Percentiles rank a stretch among this genome's conserved stretches.
phyloP scores from a whole-genome alignment of 208 protist species.

The Acanthamoeba sp. region DNA sequence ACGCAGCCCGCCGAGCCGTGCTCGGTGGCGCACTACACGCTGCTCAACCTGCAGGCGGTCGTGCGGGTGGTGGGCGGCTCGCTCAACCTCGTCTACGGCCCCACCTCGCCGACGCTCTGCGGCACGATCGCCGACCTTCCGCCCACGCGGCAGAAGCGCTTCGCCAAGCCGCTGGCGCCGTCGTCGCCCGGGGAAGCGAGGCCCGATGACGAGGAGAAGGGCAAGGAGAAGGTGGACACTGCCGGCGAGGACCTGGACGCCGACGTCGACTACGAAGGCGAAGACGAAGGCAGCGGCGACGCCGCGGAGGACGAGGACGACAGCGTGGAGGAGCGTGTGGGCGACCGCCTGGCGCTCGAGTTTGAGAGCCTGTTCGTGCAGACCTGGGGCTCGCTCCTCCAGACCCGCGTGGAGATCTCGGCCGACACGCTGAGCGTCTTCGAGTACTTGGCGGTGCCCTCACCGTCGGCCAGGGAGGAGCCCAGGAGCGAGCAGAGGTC shows the following conservation, averaged over 20 bases:
- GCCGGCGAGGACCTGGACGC: neutral
- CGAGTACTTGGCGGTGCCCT: neutral
- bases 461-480: neutral
- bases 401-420: constrained; percentile 1
- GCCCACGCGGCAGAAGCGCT: neutral
- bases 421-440: constrained; percentile 11
- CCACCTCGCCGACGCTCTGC: constrained; percentile 24
- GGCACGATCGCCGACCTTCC: neutral
- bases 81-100: constrained; percentile 51
- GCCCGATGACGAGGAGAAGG: neutral
- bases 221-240: neutral
- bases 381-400: constrained; percentile 22
- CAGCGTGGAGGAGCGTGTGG: neutral
- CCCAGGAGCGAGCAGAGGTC: neutral
- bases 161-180: neutral
- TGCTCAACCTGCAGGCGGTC: constrained; percentile 38
- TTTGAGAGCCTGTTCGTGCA: constrained; percentile 18
- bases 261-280: neutral
- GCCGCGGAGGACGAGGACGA: neutral
- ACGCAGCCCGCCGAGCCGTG: neutral
- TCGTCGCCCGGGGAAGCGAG: too few relatives aligned
- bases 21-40: neutral
- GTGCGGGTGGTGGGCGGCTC: constrained; percentile 30
- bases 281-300: too few relatives aligned
- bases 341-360: constrained; percentile 42